phyloP scores from a whole-genome alignment of 208 protist species.

The Tritrichomonas musculus region DNA sequence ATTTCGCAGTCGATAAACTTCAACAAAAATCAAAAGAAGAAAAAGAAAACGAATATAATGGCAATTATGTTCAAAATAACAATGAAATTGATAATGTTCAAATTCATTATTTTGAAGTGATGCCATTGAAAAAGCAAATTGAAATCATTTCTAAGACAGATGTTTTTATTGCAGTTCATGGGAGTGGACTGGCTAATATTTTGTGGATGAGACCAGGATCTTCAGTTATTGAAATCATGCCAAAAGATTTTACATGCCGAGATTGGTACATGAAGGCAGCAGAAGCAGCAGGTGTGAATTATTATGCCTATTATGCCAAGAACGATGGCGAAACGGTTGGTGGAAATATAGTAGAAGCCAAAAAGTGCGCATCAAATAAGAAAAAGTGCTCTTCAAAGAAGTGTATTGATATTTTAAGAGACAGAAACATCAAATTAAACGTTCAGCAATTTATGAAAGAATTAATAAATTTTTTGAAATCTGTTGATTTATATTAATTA shows the following conservation, averaged over 20 bases:
- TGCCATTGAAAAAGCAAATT: not conserved
- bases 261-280: slow-evolving; percentile 25
- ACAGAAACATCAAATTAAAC: no score
- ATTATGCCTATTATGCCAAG: not conserved
- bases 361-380: no score
- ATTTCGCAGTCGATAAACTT: no score
- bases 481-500: no score
- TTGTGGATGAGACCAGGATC: not conserved
- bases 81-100: not conserved
- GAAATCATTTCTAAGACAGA: not conserved
- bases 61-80: not conserved
- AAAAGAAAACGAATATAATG: no score
- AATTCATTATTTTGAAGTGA: not conserved
- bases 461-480: no score
- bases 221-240: not conserved
- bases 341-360: no score
- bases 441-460: no score
- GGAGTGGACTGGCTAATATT: not conserved
- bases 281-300: not conserved
- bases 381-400: no score
- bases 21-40: no score
- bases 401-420: no score
- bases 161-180: not conserved
- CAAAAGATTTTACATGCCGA: not conserved
- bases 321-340: no score